phyloP scores from a whole-genome alignment of 106 monocot genomes.

The Hemerocallis citrina region DNA sequence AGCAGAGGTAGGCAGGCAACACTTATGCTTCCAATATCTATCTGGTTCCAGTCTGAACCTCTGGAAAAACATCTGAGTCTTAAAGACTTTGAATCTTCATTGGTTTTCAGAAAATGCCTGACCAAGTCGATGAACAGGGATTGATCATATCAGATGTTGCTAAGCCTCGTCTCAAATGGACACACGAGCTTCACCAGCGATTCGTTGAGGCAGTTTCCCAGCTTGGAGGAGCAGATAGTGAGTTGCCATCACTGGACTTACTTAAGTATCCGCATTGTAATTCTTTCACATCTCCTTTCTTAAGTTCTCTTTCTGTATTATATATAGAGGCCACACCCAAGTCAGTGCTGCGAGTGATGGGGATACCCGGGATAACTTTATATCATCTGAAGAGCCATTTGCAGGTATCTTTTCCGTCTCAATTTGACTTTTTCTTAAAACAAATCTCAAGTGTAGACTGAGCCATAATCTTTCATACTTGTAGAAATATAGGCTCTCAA shows the following conservation, averaged over 20 bases:
- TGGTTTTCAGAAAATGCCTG: conserved; percentile 20
- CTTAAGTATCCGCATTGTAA: neutral
- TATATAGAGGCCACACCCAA: conserved; percentile 77
- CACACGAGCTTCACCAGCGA: conserved; percentile 46
- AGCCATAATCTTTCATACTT: neutral
- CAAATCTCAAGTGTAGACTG: neutral
- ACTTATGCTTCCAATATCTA: neutral
- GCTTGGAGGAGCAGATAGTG: conserved; percentile 70
- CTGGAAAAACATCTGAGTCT: too few species aligned
- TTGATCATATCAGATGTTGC: conserved; percentile 17
- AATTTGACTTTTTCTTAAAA: too few species aligned
- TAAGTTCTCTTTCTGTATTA: neutral
- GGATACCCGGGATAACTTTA: conserved; percentile 66
- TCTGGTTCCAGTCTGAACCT: too few species aligned
- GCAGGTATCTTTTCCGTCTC: conserved; percentile 42
- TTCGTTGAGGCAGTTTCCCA: conserved; percentile 56
- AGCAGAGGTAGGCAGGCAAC: conserved; percentile 4
- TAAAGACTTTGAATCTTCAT: neutral
- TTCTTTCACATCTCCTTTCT: neutral
- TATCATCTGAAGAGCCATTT: conserved; percentile 89
- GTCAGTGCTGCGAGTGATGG: conserved; percentile 56
- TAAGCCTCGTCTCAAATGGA: conserved; percentile 73
- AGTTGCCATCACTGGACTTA: conserved; percentile 5
- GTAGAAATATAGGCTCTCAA: conserved; percentile 72
- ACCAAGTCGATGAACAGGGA: neutral